These are phyloP conservation scores for Rehmannia glutinosa DNA, from an alignment of 257 asterid species.

Conservation along the genomic window DNA sequence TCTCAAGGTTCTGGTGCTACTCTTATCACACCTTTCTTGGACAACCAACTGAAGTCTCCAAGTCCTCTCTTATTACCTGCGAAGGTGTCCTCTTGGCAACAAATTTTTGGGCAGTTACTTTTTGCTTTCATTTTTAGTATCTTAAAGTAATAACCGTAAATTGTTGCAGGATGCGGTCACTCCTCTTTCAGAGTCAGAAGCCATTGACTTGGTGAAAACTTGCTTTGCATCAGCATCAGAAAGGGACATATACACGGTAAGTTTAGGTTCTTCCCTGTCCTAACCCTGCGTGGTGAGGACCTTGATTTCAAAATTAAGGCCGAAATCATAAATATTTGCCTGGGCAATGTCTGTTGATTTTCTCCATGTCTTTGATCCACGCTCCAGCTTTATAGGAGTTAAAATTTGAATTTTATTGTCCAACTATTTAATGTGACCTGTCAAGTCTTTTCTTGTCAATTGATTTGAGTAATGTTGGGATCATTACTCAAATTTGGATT, in stretches of 20 bases:
- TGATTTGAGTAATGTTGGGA: too few relatives aligned
- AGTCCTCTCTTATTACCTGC: constrained; percentile 59
- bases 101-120: background rate
- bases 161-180: constrained; percentile 57
- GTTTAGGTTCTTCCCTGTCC: constrained; percentile 13
- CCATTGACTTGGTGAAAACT: constrained; percentile 81
- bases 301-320: background rate
- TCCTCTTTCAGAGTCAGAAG: constrained; percentile 79
- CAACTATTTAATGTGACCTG: background rate
- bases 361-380: background rate
- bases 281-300: background rate
- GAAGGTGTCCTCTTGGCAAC: constrained; percentile 26
- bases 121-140: background rate
- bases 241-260: constrained; percentile 75
- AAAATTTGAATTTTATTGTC: background rate
- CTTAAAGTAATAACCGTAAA: background rate
- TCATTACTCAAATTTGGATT: too few relatives aligned
- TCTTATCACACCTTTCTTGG: constrained; percentile 91
- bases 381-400: background rate
- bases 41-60: constrained; percentile 71
- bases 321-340: background rate
- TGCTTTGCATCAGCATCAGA: constrained; percentile 83
- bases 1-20: constrained; percentile 97
- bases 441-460: too few relatives aligned
- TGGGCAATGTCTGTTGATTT: background rate